Conservation (phyloP, 257 asterid genomes). For the Capsicum chinense region DNA sequence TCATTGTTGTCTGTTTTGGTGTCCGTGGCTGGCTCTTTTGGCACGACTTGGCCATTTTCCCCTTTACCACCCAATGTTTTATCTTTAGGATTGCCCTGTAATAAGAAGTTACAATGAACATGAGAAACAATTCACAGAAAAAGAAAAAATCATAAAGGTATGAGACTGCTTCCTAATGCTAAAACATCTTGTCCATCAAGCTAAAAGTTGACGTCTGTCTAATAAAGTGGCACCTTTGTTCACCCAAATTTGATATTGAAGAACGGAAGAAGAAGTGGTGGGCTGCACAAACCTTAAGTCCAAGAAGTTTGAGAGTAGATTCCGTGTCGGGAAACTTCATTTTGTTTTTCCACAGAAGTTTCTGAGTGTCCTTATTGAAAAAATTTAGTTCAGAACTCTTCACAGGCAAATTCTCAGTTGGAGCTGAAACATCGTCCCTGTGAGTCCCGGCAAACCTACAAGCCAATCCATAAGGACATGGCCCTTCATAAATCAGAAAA, state of each 20-base stretch:
- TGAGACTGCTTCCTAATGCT: constrained; percentile 7
- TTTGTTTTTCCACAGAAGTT: constrained; percentile 92
- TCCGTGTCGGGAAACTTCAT: constrained; percentile 85
- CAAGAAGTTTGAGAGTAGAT: constrained; percentile 74
- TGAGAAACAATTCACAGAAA: not conserved
- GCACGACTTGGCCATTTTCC: constrained; percentile 43
- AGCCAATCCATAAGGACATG: constrained; percentile 82
- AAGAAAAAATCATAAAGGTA: not conserved
- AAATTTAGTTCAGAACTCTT: constrained; percentile 59
- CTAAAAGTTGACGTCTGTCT: not conserved
- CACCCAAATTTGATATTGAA: not conserved
- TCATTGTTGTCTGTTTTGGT: constrained; percentile 45
- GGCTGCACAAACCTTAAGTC: constrained; percentile 59
- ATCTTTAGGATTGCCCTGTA: constrained; percentile 53
- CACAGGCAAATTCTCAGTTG: constrained; percentile 31
- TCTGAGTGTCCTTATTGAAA: constrained; percentile 83
- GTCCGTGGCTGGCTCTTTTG: constrained; percentile 44
- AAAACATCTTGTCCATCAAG: not conserved
- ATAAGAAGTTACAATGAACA: constrained; percentile 28
- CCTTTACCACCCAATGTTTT: constrained; percentile 44
- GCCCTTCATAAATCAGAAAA: constrained; percentile 58
- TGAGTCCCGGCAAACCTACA: constrained; percentile 88
- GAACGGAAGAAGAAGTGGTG: not conserved
- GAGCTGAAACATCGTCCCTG: constrained; percentile 42
- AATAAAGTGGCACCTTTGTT: not conserved